Evolutionary conservation across 305 asterid genomes (phyloP).

Genomic region (Plantago coronopus): DNA sequence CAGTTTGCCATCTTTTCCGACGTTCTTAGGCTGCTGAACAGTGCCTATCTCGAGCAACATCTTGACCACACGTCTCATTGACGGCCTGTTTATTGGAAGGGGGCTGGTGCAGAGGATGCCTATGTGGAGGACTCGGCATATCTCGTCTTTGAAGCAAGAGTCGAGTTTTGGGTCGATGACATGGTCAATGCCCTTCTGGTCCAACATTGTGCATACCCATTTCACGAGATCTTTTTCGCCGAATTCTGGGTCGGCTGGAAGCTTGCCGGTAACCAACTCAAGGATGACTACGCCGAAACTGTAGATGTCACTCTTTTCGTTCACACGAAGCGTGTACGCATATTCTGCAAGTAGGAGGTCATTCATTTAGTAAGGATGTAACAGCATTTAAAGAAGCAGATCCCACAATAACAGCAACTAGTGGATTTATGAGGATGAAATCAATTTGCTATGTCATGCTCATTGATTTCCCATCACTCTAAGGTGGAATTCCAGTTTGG

Average conservation of each 20-base stretch:
- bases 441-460: conserved; percentile 22
- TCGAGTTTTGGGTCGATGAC: conserved; percentile 78
- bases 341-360: conserved; percentile 51
- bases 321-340: conserved; percentile 91
- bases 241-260: conserved; percentile 79
- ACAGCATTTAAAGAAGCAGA: conserved; percentile 12
- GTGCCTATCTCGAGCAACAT: conserved; percentile 72
- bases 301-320: conserved; percentile 91
- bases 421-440: conserved; percentile 10
- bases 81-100: conserved; percentile 90
- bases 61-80: conserved; percentile 90
- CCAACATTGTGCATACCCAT: conserved; percentile 87
- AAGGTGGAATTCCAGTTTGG: neutral
- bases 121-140: conserved; percentile 64
- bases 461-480: conserved; percentile 12
- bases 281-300: conserved; percentile 88
- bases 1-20: conserved; percentile 64
- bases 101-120: conserved; percentile 96
- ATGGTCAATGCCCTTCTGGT: conserved; percentile 79
- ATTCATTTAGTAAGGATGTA: conserved; percentile 4
- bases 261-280: conserved; percentile 72
- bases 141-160: conserved; percentile 79
- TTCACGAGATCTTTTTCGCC: conserved; percentile 91
- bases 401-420: neutral
- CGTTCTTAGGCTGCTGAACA: conserved; percentile 30